phyloP scores from a whole-genome alignment of 2,329 filamentous ascomycete species.

The Alternaria sp. region DNA sequence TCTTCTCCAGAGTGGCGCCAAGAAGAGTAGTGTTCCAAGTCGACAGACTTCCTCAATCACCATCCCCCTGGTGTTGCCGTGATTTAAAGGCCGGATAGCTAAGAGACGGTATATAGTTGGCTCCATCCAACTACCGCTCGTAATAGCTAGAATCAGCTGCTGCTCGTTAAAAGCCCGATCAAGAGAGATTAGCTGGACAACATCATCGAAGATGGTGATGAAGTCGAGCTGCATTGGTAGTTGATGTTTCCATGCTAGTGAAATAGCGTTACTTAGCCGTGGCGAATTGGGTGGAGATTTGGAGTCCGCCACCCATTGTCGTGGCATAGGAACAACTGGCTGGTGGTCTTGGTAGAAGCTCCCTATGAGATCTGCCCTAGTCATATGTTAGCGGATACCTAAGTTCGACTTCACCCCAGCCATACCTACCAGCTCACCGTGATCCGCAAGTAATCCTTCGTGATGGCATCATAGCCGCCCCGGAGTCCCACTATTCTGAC shows the following conservation, averaged over 20 bases:
- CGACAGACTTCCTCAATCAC: constrained; percentile 45
- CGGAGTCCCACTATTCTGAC: constrained; percentile 34
- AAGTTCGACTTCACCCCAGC: neutral
- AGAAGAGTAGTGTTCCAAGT: constrained; percentile 41
- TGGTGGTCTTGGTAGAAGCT: constrained; percentile 43
- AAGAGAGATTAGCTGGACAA: constrained; percentile 36
- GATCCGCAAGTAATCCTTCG: constrained; percentile 36
- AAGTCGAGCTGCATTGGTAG: constrained; percentile 37
- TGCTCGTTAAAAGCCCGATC: constrained; percentile 36
- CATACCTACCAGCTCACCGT: constrained; percentile 40
- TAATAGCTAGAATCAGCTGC: constrained; percentile 33
- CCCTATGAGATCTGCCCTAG: constrained; percentile 41
- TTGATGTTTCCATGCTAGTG: constrained; percentile 66
- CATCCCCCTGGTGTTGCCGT: constrained; percentile 22
- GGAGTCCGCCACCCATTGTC: constrained; percentile 32
- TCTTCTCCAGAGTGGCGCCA: constrained; percentile 39
- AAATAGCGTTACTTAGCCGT: constrained; percentile 62
- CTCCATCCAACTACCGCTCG: constrained; percentile 43
- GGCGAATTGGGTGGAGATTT: constrained; percentile 67
- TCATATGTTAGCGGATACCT: constrained; percentile 6
- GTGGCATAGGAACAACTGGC: constrained; percentile 36
- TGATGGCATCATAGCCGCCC: constrained; percentile 37
- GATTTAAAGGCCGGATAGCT: constrained; percentile 31
- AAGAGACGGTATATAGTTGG: constrained; percentile 40
- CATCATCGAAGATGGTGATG: constrained; percentile 43